Conservation (phyloP, 179 eudicot genomes). For the Actinidia chinensis region DNA sequence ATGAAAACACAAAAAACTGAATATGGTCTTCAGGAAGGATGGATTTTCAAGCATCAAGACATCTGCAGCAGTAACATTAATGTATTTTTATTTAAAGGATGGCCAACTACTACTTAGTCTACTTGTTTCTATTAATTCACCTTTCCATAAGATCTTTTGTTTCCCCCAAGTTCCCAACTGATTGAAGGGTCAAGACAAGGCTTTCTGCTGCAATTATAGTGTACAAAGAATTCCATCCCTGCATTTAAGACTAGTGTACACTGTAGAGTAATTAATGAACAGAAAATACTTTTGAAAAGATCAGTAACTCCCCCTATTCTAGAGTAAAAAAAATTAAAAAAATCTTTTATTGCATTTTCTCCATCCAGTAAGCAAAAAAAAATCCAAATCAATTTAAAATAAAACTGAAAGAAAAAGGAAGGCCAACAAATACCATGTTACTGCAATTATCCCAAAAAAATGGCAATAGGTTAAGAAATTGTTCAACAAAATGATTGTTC, state of each 20-base stretch:
- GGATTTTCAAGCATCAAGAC: conserved; percentile 68
- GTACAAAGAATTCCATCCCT: conserved; percentile 90
- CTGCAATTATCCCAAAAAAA: background rate
- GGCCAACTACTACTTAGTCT: conserved; percentile 8
- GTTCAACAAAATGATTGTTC: background rate
- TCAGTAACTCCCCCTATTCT: background rate
- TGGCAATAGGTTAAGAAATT: background rate
- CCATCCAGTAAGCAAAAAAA: background rate
- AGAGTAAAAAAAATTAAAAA: too few species aligned
- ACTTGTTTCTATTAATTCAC: conserved; percentile 37
- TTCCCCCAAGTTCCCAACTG: conserved; percentile 59
- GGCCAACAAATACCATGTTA: background rate
- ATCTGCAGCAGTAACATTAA: conserved; percentile 46
- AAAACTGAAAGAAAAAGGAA: background rate
- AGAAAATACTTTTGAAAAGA: background rate
- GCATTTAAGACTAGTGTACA: conserved; percentile 19
- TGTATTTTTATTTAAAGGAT: background rate
- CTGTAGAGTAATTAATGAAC: background rate
- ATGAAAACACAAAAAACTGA: conserved; percentile 54
- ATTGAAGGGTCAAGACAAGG: conserved; percentile 70
- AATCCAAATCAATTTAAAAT: background rate
- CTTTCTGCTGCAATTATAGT: conserved; percentile 81
- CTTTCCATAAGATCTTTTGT: conserved; percentile 73
- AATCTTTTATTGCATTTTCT: too few species aligned
- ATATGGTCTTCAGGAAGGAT: conserved; percentile 79